A percentile compares a stretch with the other conserved stretches of the same genome.
Conservation (phyloP, 2,329 filamentous ascomycete species). For the Sphaerulina musiva region DNA sequence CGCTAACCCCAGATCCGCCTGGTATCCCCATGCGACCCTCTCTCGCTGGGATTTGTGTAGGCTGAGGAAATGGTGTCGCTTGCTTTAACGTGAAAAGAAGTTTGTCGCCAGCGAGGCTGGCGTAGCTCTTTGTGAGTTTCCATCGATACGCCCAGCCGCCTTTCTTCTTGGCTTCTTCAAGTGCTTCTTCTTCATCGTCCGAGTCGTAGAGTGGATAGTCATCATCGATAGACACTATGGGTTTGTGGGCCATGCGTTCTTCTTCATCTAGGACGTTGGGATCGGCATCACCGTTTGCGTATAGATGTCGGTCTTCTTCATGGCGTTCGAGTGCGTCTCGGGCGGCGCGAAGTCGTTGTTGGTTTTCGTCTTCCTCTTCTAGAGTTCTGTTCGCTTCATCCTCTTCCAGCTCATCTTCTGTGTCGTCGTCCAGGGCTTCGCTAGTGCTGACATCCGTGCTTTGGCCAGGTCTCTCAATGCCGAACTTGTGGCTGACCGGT, state of each 20-base stretch:
- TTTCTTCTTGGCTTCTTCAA: slow-evolving; percentile 69
- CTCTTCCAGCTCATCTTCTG: slow-evolving; percentile 60
- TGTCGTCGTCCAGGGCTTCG: slow-evolving; percentile 69
- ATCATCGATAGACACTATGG: slow-evolving; percentile 50
- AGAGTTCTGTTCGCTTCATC: slow-evolving; percentile 44
- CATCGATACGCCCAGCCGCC: slow-evolving; percentile 71
- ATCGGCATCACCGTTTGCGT: slow-evolving; percentile 35
- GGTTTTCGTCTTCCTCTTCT: slow-evolving; percentile 45
- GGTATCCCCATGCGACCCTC: slow-evolving; percentile 42
- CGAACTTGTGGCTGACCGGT: slow-evolving; percentile 78
- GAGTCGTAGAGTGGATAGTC: slow-evolving; percentile 89
- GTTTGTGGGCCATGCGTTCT: slow-evolving; percentile 65
- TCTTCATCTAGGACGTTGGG: slow-evolving; percentile 63
- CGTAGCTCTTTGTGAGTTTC: slow-evolving; percentile 46
- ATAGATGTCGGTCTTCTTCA: slow-evolving; percentile 44
- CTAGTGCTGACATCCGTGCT: slow-evolving; percentile 71
- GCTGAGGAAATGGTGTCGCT: slow-evolving; percentile 34
- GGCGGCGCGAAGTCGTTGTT: slow-evolving; percentile 45
- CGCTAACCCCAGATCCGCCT: slow-evolving; percentile 31
- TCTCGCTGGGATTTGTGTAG: slow-evolving; percentile 39
- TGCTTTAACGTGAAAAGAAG: slow-evolving; percentile 33
- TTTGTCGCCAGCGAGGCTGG: slow-evolving; percentile 41
- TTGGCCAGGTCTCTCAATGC: slow-evolving; percentile 72
- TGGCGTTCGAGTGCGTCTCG: slow-evolving; percentile 47
- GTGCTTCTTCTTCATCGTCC: slow-evolving; percentile 63